Percentiles rank a stretch among this genome's conserved stretches.
Evolutionary conservation across 164 flowering plant genomes (phyloP).

Genomic region (Taxillus chinensis): DNA sequence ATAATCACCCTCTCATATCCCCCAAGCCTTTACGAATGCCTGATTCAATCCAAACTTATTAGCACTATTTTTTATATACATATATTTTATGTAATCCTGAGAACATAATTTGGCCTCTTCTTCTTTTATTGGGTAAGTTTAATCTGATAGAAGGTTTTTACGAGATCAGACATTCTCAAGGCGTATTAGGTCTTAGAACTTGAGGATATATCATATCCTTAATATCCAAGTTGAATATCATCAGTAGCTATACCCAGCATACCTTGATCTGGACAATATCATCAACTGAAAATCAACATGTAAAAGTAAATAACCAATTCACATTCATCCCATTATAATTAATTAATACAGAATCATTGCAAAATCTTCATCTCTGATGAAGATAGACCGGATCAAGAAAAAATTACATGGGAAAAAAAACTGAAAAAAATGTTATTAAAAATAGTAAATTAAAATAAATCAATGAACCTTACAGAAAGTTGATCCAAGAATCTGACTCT

Average conservation of each 20-base stretch:
- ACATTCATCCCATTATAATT: neutral
- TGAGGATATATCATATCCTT: neutral
- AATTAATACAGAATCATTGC: no score
- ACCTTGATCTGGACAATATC: neutral
- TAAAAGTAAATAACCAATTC: neutral
- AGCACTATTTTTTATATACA: no score
- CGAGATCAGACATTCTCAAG: neutral
- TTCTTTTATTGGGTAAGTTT: no score
- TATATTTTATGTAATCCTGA: no score
- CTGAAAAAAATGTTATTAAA: neutral
- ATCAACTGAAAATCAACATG: neutral
- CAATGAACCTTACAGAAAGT: slow-evolving; percentile 9
- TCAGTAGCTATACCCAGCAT: neutral
- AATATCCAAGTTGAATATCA: neutral
- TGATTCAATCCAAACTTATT: no score
- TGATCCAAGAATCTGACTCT: slow-evolving; percentile 18
- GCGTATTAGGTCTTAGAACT: neutral
- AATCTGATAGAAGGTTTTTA: neutral
- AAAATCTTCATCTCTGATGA: no score
- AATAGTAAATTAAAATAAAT: neutral
- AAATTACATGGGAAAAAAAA: neutral
- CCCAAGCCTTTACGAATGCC: no score
- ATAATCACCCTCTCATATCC: no score
- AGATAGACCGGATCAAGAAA: neutral
- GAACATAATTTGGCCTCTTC: no score